These are phyloP conservation scores for Petrea volubilis DNA, from an alignment of 257 asterid genomes.

Conservation along the genomic window DNA sequence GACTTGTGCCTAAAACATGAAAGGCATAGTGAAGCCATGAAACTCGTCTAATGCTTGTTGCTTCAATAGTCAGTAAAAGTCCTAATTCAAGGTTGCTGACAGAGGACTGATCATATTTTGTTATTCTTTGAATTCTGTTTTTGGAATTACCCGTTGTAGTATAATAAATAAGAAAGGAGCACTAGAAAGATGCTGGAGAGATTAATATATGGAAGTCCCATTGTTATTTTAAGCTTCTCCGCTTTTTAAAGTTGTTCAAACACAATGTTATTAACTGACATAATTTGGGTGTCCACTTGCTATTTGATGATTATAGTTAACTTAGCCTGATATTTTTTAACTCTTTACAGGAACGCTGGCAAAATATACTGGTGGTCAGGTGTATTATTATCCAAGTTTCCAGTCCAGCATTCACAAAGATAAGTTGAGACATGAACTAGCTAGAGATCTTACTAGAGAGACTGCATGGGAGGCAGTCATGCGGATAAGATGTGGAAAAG, in stretches of 20 bases:
- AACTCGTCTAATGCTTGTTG: not conserved
- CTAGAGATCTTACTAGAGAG: constrained; percentile 94
- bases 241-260: not conserved
- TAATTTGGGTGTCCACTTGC: constrained; percentile 7
- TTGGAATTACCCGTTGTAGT: constrained; percentile 6
- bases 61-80: constrained; percentile 6
- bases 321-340: constrained; percentile 20
- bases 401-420: constrained; percentile 67
- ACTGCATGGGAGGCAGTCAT: constrained; percentile 99
- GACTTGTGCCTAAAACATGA: not conserved
- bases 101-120: not conserved
- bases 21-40: not conserved
- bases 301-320: constrained; percentile 18
- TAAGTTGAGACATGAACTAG: constrained; percentile 77
- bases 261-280: not conserved
- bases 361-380: constrained; percentile 99
- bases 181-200: constrained; percentile 4
- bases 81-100: not conserved
- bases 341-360: constrained; percentile 77
- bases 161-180: not conserved
- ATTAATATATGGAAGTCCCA: not conserved
- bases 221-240: not conserved
- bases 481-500: constrained; percentile 99
- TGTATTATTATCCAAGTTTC: constrained; percentile 87
- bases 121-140: not conserved